Percentiles rank a stretch among this genome's conserved stretches.
Evolutionary conservation across 805 yeast species (phyloP).

Genomic region (Cyberlindnera maclurae): DNA sequence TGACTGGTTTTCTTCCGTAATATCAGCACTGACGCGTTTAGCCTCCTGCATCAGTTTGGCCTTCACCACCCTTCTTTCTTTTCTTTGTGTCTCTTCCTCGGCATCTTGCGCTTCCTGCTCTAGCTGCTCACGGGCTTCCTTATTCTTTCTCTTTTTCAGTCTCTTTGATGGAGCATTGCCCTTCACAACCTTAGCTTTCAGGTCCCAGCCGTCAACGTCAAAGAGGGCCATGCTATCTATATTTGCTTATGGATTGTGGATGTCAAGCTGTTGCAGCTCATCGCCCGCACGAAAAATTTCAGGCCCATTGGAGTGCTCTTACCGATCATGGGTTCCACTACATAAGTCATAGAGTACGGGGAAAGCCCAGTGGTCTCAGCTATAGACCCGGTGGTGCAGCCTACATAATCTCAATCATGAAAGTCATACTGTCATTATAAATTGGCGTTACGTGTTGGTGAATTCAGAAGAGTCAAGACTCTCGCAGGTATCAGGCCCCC

Average conservation of each 20-base stretch:
- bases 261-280: neutral
- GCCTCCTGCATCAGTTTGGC: constrained; percentile 5
- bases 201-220: constrained; percentile 77
- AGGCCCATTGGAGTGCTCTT: too few relatives aligned
- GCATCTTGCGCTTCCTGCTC: constrained; percentile 1
- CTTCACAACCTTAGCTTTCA: constrained; percentile 47
- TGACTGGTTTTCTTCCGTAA: constrained; percentile 7
- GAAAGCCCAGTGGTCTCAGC: too few relatives aligned
- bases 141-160: constrained; percentile 21
- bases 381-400: too few relatives aligned
- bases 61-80: constrained; percentile 9
- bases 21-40: constrained; percentile 3
- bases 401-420: too few relatives aligned
- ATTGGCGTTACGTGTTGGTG: too few relatives aligned
- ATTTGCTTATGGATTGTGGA: neutral
- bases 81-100: neutral
- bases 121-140: constrained; percentile 16
- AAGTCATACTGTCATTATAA: too few relatives aligned
- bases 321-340: too few relatives aligned
- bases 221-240: constrained; percentile 52
- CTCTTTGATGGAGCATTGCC: constrained; percentile 29
- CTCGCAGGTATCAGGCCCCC: too few relatives aligned
- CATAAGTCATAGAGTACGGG: too few relatives aligned
- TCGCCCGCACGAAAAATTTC: constrained; percentile 2
- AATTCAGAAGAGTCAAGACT: too few relatives aligned